These are phyloP conservation scores for Phyllosticta ampelicida DNA, from an alignment of 2,329 filamentous ascomycete genomes.

Conservation along the genomic window DNA sequence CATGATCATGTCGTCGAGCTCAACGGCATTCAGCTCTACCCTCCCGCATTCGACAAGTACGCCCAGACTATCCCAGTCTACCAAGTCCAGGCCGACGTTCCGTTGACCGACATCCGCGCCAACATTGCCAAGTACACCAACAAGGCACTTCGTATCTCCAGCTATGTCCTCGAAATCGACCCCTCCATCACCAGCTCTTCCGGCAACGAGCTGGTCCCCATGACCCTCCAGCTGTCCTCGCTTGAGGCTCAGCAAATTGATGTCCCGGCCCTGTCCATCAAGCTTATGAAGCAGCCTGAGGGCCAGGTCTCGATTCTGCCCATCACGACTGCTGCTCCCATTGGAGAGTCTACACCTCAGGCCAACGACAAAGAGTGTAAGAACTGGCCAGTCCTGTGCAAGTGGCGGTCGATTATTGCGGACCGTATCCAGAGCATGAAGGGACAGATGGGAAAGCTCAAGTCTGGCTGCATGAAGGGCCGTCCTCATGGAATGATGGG, in stretches of 20 bases:
- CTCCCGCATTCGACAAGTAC: slow-evolving; percentile 23
- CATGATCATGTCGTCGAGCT: slow-evolving; percentile 23
- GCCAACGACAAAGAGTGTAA: slow-evolving; percentile 17
- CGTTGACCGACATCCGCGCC: slow-evolving; percentile 12
- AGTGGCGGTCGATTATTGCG: slow-evolving; percentile 30
- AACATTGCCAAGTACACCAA: slow-evolving; percentile 13
- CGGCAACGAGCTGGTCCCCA: slow-evolving; percentile 28
- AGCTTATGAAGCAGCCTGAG: slow-evolving; percentile 26
- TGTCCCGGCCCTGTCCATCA: slow-evolving; percentile 25
- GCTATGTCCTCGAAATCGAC: slow-evolving; percentile 24
- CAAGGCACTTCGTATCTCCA: slow-evolving; percentile 22
- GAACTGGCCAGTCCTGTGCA: slow-evolving; percentile 28
- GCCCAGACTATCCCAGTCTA: slow-evolving; percentile 23
- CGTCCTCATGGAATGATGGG: slow-evolving; percentile 1
- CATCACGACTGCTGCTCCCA: slow-evolving; percentile 19
- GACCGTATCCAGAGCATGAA: slow-evolving; percentile 24
- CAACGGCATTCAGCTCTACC: slow-evolving; percentile 28
- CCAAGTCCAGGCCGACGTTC: slow-evolving; percentile 20
- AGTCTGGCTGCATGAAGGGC: slow-evolving; percentile 10
- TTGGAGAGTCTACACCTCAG: slow-evolving; percentile 15
- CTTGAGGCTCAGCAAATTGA: slow-evolving; percentile 23
- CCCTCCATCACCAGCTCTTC: slow-evolving; percentile 24
- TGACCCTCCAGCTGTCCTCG: slow-evolving; percentile 25
- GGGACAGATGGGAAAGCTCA: slow-evolving; percentile 19
- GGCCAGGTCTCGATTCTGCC: slow-evolving; percentile 29